A percentile compares a stretch with the other conserved stretches of the same genome.
Evolutionary conservation across 192 early-diverging fungal genomes (phyloP).

Genomic region (Umbelopsis sp.): DNA sequence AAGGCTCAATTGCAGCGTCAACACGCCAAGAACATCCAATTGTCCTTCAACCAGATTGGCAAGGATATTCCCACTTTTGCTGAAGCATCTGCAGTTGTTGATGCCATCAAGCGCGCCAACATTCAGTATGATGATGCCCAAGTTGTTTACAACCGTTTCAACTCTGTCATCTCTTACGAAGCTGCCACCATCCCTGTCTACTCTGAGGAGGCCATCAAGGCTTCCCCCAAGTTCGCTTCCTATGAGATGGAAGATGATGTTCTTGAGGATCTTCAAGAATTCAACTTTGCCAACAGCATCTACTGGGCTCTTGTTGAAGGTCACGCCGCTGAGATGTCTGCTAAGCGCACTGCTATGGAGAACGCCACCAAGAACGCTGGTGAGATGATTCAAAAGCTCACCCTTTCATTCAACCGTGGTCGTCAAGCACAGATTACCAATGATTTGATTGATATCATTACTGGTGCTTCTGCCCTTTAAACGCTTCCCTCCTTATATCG

Average conservation of each 20-base stretch:
- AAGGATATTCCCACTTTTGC: conserved; percentile 86
- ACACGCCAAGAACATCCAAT: conserved; percentile 71
- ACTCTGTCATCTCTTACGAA: conserved; percentile 94
- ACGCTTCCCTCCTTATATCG: conserved; percentile 21
- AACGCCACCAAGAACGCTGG: conserved; percentile 99
- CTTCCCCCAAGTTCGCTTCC: conserved; percentile 77
- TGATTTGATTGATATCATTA: conserved; percentile 98
- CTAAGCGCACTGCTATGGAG: conserved; percentile 99
- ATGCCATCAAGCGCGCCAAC: conserved; percentile 68
- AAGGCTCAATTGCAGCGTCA: conserved; percentile 85
- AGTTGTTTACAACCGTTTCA: conserved; percentile 95
- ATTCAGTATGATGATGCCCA: conserved; percentile 70
- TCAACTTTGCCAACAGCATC: conserved; percentile 90
- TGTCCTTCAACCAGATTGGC: conserved; percentile 93
- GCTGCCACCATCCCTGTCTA: conserved; percentile 64
- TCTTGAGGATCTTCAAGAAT: conserved; percentile 88
- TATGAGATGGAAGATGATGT: conserved; percentile 93
- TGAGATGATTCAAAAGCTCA: conserved; percentile 96
- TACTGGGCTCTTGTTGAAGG: conserved; percentile 97
- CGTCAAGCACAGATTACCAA: conserved; percentile 98
- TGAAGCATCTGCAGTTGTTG: conserved; percentile 83
- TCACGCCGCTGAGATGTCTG: conserved; percentile 93
- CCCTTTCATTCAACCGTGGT: conserved; percentile 95
- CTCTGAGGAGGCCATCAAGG: conserved; percentile 69
- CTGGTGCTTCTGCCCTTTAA: conserved; percentile 92